These are phyloP conservation scores for Camellia japonica DNA, from an alignment of 148 eudicot species.

Conservation along the genomic window DNA sequence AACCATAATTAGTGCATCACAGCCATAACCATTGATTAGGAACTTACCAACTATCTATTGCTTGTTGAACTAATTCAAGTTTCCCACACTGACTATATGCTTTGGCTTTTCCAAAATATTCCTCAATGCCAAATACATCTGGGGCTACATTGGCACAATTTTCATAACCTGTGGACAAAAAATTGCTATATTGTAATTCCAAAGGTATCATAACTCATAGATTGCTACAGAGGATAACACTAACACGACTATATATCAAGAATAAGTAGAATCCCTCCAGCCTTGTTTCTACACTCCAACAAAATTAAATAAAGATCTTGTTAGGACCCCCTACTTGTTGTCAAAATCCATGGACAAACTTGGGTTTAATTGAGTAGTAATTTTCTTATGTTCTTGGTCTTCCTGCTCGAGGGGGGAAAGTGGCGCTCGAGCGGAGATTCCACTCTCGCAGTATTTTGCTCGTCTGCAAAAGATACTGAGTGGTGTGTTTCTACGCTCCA, in stretches of 20 bases:
- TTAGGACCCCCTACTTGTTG: too few species aligned
- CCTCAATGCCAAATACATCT: conserved; percentile 80
- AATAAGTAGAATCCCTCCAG: neutral
- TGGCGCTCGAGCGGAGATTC: too few species aligned
- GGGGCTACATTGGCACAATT: conserved; percentile 90
- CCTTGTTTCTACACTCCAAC: neutral
- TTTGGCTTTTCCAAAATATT: conserved; percentile 94
- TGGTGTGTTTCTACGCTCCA: too few species aligned
- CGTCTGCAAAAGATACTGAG: too few species aligned
- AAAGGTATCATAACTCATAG: neutral
- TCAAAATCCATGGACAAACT: too few species aligned
- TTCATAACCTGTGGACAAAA: conserved; percentile 62
- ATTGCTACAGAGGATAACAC: neutral
- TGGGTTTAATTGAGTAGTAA: too few species aligned
- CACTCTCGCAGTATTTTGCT: too few species aligned
- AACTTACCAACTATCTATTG: conserved; percentile 85
- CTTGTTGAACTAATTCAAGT: conserved; percentile 68
- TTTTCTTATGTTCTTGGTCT: too few species aligned
- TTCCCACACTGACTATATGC: conserved; percentile 67
- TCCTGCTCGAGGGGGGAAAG: too few species aligned
- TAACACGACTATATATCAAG: neutral
- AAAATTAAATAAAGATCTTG: neutral
- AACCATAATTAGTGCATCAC: neutral
- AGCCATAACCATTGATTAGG: neutral
- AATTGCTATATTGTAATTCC: neutral